Evolutionary conservation across 2,329 filamentous ascomycete genomes (phyloP), one percentile per base, ranked within the genome.

Genomic region (Raffaelea albimanens): DNA sequence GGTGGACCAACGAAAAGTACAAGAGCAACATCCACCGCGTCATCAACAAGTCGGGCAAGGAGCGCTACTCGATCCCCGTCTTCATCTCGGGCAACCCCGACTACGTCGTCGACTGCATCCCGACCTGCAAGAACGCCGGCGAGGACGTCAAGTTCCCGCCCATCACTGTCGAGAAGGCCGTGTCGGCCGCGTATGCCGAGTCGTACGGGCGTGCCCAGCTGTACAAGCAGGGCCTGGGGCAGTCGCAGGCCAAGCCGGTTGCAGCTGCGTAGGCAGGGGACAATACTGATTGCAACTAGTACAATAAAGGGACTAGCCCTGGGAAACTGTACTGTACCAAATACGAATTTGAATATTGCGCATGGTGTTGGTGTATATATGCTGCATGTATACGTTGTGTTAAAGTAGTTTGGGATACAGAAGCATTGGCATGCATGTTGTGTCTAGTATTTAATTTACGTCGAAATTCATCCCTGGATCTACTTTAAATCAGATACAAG

Each of bases 11-110:
- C 46, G 71, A 72, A 7, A 60, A 64, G 41, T 79, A 76, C 59
- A 71, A 69, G 54, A 73, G 68, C 53, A 76, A 70, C 39, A 59
- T 75, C 0, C 76, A 80, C 54, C 63, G 74, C 7, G 75, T 79
- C 13, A 70, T 78, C 50, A 53, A 53, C 47, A 51, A 49, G 36
- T 46, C 47, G 2, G 51, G 51, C 31, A 36, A 40, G 16, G 51
- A 53, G 31, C 44, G 51, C n/a, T 53, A 46, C 42, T 50, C 46
- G 13, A 51, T 53, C 16, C 51, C 51, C 2, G 23, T 51, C 22
- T 53, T 53, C 21, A 25, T 49, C n/a, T 51, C 49, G 3, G 50
- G 50, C 33, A 53, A 51, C n/a, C 51, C 50, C 34, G 51, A 53
- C 38, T 51, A 51, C 14, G 39, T 51, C 1, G 51, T 53, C 11